A percentile compares a stretch with the other conserved stretches of the same genome.
Conservation (phyloP, 306 rosid species). For the Erythrophleum fordii region DNA sequence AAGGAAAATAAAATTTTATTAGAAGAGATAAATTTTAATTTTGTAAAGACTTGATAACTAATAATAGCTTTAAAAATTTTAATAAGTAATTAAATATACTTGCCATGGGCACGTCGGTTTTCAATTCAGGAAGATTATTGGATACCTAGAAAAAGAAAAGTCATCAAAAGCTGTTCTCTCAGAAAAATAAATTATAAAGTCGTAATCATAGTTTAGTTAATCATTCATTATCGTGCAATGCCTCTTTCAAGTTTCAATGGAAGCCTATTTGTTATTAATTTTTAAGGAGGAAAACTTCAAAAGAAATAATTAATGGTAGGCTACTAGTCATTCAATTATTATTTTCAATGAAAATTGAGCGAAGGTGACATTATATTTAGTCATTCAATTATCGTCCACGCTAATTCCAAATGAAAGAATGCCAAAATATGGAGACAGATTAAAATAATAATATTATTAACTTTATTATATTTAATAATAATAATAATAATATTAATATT, state of each 20-base stretch:
- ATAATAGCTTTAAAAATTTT: no score
- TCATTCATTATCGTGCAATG: constrained; percentile 30
- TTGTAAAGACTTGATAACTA: no score
- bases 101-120: constrained; percentile 24
- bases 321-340: not conserved
- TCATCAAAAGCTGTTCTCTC: not conserved
- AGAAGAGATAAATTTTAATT: no score
- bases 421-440: no score
- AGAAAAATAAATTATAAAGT: not conserved
- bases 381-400: no score
- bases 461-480: no score
- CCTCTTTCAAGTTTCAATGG: constrained; percentile 28
- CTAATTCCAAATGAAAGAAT: no score
- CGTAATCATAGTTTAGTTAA: not conserved
- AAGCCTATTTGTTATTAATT: not conserved
- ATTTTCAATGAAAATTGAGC: not conserved
- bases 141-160: constrained; percentile 12
- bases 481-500: no score
- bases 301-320: not conserved
- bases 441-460: no score
- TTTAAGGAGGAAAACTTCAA: no score
- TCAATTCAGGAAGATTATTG: constrained; percentile 38
- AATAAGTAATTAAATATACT: no score
- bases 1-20: no score
- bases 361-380: not conserved